A percentile compares a stretch with the other conserved stretches of the same genome.
These are phyloP conservation scores for Ceratocystis alfenasii DNA, from an alignment of 2,329 filamentous ascomycete genomes.

Conservation along the genomic window DNA sequence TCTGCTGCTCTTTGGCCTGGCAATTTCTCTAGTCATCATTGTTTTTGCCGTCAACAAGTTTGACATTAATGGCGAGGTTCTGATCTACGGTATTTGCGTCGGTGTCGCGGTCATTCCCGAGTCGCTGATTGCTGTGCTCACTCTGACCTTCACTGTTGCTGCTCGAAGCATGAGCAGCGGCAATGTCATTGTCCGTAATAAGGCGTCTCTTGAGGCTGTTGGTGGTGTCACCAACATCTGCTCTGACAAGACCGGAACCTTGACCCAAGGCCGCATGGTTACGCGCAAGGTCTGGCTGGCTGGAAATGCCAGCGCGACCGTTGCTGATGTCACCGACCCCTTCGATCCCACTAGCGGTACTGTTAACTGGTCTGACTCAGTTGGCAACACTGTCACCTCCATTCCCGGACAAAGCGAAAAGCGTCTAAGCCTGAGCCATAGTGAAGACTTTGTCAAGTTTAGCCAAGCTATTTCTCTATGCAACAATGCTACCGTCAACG, in stretches of 20 bases:
- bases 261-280: conserved; percentile 56
- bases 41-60: conserved; percentile 50
- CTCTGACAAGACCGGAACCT: conserved; percentile 58
- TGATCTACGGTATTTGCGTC: conserved; percentile 50
- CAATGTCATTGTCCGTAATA: conserved; percentile 54
- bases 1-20: conserved; percentile 64
- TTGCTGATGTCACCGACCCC: conserved; percentile 45
- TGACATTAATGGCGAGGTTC: conserved; percentile 42
- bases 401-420: conserved; percentile 21
- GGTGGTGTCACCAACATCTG: conserved; percentile 60
- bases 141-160: conserved; percentile 57
- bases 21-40: conserved; percentile 47
- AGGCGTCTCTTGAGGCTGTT: conserved; percentile 53
- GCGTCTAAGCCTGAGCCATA: conserved; percentile 21
- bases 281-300: conserved; percentile 50
- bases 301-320: conserved; percentile 39
- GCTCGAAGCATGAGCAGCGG: conserved; percentile 53
- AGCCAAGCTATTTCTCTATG: conserved; percentile 47
- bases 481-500: conserved; percentile 44
- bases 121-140: conserved; percentile 56
- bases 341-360: conserved; percentile 49
- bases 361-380: conserved; percentile 34
- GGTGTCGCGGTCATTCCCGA: conserved; percentile 54
- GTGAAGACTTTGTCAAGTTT: conserved; percentile 35
- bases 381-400: conserved; percentile 24